Conservation (phyloP, 495 filamentous ascomycete genomes). For the Penicillium salamii region DNA sequence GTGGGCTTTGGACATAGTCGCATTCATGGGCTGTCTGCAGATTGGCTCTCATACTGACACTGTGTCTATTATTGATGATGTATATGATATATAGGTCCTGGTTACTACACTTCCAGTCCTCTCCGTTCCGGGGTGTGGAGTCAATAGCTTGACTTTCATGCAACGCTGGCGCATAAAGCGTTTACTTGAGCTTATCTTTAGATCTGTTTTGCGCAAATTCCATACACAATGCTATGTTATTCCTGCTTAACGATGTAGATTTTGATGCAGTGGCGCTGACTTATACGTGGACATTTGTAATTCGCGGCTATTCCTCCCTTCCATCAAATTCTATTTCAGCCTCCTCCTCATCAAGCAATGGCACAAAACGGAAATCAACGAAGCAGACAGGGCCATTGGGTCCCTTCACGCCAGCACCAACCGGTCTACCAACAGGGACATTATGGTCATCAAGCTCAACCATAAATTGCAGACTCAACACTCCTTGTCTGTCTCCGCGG, state of each 20-base stretch:
- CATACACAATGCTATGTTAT: too few relatives aligned
- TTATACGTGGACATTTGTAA: too few relatives aligned
- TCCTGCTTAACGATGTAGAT: too few relatives aligned
- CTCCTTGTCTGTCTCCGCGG: slow-evolving; percentile 79
- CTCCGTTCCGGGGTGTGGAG: background rate
- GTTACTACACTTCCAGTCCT: background rate
- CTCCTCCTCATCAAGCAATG: slow-evolving; percentile 60
- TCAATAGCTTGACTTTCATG: background rate
- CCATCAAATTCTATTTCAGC: slow-evolving; percentile 40
- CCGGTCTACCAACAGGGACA: slow-evolving; percentile 22
- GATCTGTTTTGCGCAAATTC: background rate
- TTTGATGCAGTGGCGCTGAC: too few relatives aligned
- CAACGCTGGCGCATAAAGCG: background rate
- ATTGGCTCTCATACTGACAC: background rate
- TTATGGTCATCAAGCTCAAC: slow-evolving; percentile 62
- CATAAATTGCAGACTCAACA: slow-evolving; percentile 96
- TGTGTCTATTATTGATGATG: slow-evolving; percentile 6
- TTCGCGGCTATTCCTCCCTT: slow-evolving; percentile 15
- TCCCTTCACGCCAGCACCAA: slow-evolving; percentile 20
- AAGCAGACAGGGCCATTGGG: slow-evolving; percentile 52
- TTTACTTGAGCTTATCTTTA: background rate
- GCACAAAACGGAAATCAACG: slow-evolving; percentile 77
- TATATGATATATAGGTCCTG: slow-evolving; percentile 2
- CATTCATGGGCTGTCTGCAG: slow-evolving; percentile 1
- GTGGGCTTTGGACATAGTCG: slow-evolving; percentile 17